Conservation (phyloP, 345 rosid species). For the Camelina sativa region DNA sequence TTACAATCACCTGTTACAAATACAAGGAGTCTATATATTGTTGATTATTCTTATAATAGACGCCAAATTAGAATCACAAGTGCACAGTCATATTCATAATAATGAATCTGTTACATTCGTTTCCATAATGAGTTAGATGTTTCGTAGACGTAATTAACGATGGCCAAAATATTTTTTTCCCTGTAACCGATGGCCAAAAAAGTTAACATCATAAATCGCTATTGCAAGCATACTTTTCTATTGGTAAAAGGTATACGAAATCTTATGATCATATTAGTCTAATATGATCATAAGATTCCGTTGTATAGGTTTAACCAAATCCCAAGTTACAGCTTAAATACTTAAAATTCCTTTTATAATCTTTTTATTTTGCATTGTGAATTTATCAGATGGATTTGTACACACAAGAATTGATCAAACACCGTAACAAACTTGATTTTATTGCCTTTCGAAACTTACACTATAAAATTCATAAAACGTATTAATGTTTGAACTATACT, state of each 20-base stretch:
- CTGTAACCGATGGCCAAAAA: not conserved
- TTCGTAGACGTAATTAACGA: conserved; percentile 43
- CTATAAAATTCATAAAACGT: not conserved
- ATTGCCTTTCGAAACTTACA: too few species aligned
- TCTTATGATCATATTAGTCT: not conserved
- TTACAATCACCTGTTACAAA: conserved; percentile 5
- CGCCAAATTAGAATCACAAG: conserved; percentile 41
- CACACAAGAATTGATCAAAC: not conserved
- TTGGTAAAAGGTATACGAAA: conserved; percentile 35
- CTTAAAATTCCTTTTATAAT: not conserved
- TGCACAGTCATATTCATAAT: conserved; percentile 21
- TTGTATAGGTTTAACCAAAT: not conserved
- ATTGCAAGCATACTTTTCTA: conserved; percentile 20
- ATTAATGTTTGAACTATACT: not conserved
- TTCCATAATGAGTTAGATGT: conserved; percentile 32
- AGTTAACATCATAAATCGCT: conserved; percentile 25
- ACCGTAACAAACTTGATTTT: not conserved
- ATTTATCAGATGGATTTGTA: not conserved
- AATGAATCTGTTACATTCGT: conserved; percentile 22
- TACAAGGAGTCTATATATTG: not conserved
- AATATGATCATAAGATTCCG: too few species aligned
- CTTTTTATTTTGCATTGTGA: not conserved
- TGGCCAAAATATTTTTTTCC: not conserved
- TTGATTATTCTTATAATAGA: conserved; percentile 28
- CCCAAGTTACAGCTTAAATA: not conserved